phyloP scores from a whole-genome alignment of 805 yeast species.

The Ogataea glucozyma region DNA sequence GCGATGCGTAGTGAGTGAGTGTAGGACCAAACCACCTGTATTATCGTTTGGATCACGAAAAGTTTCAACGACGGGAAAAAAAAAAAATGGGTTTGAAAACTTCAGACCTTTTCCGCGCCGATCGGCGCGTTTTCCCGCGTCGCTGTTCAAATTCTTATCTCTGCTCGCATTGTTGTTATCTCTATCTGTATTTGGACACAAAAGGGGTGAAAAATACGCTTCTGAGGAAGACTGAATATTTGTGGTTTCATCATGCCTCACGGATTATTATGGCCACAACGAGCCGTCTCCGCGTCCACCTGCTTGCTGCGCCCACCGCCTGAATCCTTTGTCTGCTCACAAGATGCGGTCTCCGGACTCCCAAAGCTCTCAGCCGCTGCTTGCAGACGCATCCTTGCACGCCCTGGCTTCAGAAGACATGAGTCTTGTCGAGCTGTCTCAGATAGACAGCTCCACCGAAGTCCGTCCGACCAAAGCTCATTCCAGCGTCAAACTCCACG shows the following conservation, averaged over 20 bases:
- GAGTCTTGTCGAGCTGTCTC: conserved; percentile 1
- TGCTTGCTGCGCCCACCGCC: too few relatives aligned
- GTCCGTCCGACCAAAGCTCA: background rate
- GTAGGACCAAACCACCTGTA: too few relatives aligned
- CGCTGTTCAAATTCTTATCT: conserved; percentile 1
- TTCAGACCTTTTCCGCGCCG: conserved; percentile 7
- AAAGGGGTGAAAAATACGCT: too few relatives aligned
- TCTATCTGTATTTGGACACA: background rate
- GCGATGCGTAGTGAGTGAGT: background rate
- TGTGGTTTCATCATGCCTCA: too few relatives aligned
- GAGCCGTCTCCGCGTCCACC: too few relatives aligned
- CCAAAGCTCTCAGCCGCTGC: background rate
- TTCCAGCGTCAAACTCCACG: background rate
- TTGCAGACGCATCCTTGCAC: background rate
- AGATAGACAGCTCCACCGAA: background rate
- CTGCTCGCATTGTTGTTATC: background rate
- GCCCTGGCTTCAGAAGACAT: background rate
- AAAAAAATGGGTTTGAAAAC: too few relatives aligned
- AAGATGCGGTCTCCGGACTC: too few relatives aligned
- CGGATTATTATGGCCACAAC: too few relatives aligned
- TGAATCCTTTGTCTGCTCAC: too few relatives aligned
- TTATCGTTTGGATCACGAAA: too few relatives aligned
- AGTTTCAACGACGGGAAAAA: background rate
- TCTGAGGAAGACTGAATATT: too few relatives aligned
- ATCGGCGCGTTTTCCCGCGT: conserved; percentile 12